Base-by-base conservation (phyloP, 2,329 filamentous ascomycete species). In the Xylogone sp. region DNA sequence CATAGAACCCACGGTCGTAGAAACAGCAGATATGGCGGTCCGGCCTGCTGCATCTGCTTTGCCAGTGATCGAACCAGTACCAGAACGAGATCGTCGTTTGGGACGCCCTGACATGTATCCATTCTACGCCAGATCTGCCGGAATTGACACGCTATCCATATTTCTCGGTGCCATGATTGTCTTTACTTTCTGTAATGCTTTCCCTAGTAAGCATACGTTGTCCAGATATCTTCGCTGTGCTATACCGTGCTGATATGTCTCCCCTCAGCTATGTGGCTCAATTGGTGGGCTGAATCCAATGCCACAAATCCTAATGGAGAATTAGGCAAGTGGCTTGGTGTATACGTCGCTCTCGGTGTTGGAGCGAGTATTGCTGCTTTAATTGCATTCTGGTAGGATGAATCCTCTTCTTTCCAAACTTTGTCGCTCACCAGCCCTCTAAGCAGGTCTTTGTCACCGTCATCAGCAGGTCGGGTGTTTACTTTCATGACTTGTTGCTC, bases 241-340 rank as follows among this genome's bases (percentile, higher is more conserved):
- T 52, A 9, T 57, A 64, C 49, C 42, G 62, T 7, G 47, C 59
- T 42, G 44, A 60, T 9, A 45, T 59, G 24, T 22, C 57, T 29
- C 57, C 1, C 59, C 60, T 22, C 62, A 58, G 62, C 53, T 48
- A 51, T 66, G 5, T 66, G 64, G 64, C 44, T 66, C 18, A 64
- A 65, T 46, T 65, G 61, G 55, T 66, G 64, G 64, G 57, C 63
- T 4, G 57, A 59, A 20, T 53, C 55, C 1, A 61, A 61, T 42
- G 21, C n/a, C 8, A 9, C 9, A n/a, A 21, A 48, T 18, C 54
- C 58, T 1, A 56, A 54, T 20, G 20, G 50, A 10, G 48, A 48
- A 29, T 52, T 52, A 22, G 56, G 53, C 3, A 49, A 54, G 2
- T 61, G 57, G 31, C 47, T 62, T 6, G 59, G 58, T 5, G 52